phyloP scores from a whole-genome alignment of 148 eudicot genomes.

The Silene conica region DNA sequence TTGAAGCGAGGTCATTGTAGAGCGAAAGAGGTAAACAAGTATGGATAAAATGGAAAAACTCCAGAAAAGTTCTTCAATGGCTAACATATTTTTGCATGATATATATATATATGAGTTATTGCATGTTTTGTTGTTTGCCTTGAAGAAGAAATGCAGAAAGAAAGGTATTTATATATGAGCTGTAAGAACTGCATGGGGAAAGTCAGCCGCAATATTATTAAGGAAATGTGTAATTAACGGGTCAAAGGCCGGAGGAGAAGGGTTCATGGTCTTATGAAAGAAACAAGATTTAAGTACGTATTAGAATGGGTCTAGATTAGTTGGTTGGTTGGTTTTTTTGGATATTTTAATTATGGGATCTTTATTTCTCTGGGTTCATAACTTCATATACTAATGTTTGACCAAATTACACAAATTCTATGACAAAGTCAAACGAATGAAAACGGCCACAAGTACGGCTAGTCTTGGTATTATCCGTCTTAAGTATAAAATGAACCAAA shows the following conservation, averaged over 20 bases:
- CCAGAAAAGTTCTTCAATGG: slow-evolving; percentile 12
- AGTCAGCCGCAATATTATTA: neutral
- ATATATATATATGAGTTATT: neutral
- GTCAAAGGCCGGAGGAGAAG: slow-evolving; percentile 12
- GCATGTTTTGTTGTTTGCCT: neutral
- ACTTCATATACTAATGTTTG: neutral
- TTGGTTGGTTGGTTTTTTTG: slow-evolving; percentile 3
- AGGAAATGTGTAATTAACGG: neutral
- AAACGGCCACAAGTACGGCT: too few species aligned
- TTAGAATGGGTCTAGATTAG: neutral
- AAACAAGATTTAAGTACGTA: neutral
- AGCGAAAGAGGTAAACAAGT: neutral
- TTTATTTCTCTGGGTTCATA: too few species aligned
- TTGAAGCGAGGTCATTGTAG: slow-evolving; percentile 13
- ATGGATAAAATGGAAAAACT: slow-evolving; percentile 15
- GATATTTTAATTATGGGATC: neutral
- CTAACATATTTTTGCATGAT: slow-evolving; percentile 9
- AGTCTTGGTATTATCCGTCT: too few species aligned
- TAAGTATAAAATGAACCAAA: too few species aligned
- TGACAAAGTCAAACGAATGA: slow-evolving; percentile 18
- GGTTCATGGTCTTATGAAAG: slow-evolving; percentile 9
- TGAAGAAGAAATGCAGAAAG: neutral
- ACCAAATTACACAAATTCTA: neutral
- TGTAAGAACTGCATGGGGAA: slow-evolving; percentile 5
- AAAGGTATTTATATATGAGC: neutral